These are phyloP conservation scores for Colletotrichum ledebouriae DNA, from an alignment of 2,329 filamentous ascomycete species.

Conservation along the genomic window DNA sequence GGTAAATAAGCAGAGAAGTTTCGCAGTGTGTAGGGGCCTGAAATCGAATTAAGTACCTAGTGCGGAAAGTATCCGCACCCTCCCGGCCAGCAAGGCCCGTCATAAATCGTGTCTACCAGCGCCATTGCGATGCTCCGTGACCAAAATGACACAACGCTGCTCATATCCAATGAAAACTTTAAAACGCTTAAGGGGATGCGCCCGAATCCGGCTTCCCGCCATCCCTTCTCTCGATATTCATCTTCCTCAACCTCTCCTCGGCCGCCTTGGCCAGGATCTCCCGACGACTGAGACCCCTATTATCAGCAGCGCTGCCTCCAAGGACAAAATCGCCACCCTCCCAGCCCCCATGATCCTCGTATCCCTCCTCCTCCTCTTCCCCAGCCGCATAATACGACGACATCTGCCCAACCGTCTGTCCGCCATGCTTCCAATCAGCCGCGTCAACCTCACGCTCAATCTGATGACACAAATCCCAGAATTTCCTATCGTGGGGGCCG, in stretches of 20 bases:
- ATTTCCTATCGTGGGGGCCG: constrained; percentile 84
- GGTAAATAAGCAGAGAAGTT: too few species aligned
- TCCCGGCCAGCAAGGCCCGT: constrained; percentile 10
- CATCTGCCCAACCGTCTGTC: constrained; percentile 74
- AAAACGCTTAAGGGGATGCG: constrained; percentile 16
- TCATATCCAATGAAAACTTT: not conserved
- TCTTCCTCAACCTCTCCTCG: constrained; percentile 73
- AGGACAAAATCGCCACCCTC: constrained; percentile 83
- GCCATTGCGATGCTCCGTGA: constrained; percentile 28
- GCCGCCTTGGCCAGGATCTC: constrained; percentile 82
- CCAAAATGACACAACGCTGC: not conserved
- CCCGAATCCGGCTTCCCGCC: constrained; percentile 41
- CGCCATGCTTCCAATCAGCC: constrained; percentile 82
- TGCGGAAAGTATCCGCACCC: not conserved
- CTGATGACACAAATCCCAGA: constrained; percentile 89
- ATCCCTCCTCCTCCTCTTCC: constrained; percentile 64
- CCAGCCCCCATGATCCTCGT: constrained; percentile 81
- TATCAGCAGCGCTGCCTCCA: constrained; percentile 66
- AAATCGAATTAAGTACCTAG: not conserved
- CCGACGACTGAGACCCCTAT: constrained; percentile 71
- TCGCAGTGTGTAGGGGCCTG: not conserved
- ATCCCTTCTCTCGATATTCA: constrained; percentile 47
- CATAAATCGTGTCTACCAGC: constrained; percentile 19
- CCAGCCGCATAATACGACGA: constrained; percentile 70
- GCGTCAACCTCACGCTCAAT: constrained; percentile 89